A percentile compares a stretch with the other conserved stretches of the same genome.
phyloP scores from a whole-genome alignment of 192 early-diverging fungal species.

The Coemansia sp. region DNA sequence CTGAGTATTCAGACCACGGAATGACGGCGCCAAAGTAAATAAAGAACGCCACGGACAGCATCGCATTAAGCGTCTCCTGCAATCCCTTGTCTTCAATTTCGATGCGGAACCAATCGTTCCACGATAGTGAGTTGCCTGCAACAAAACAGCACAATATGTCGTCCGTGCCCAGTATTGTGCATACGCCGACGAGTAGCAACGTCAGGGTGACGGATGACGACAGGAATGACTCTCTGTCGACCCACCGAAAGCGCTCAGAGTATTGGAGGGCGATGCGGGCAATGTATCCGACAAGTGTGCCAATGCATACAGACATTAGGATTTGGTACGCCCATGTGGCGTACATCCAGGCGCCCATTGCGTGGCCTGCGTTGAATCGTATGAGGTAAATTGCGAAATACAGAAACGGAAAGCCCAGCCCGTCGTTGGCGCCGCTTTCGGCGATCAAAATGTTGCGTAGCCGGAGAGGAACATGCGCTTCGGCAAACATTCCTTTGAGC shows the following conservation, averaged over 20 bases:
- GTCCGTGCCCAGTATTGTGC: constrained; percentile 70
- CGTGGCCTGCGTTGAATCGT: constrained; percentile 54
- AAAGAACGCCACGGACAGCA: constrained; percentile 86
- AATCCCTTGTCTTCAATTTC: constrained; percentile 78
- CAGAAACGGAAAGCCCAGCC: constrained; percentile 81
- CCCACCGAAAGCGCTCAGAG: constrained; percentile 65
- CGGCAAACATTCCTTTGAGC: constrained; percentile 90
- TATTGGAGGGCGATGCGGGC: constrained; percentile 67
- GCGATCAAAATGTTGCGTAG: constrained; percentile 72
- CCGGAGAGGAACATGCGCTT: constrained; percentile 76
- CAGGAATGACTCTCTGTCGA: constrained; percentile 86
- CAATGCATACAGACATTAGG: constrained; percentile 65
- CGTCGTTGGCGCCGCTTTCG: constrained; percentile 88
- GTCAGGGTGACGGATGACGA: constrained; percentile 78
- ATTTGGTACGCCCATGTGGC: constrained; percentile 79
- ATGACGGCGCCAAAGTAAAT: constrained; percentile 81
- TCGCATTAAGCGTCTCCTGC: constrained; percentile 85
- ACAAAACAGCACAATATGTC: constrained; percentile 76
- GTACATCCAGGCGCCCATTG: constrained; percentile 78
- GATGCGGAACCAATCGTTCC: constrained; percentile 90
- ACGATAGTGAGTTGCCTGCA: constrained; percentile 75
- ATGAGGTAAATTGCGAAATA: constrained; percentile 72
- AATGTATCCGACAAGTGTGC: constrained; percentile 64
- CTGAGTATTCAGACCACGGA: constrained; percentile 65
- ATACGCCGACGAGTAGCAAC: constrained; percentile 65